phyloP scores from a whole-genome alignment of 2,329 filamentous ascomycete species.

The Fusarium longipes region DNA sequence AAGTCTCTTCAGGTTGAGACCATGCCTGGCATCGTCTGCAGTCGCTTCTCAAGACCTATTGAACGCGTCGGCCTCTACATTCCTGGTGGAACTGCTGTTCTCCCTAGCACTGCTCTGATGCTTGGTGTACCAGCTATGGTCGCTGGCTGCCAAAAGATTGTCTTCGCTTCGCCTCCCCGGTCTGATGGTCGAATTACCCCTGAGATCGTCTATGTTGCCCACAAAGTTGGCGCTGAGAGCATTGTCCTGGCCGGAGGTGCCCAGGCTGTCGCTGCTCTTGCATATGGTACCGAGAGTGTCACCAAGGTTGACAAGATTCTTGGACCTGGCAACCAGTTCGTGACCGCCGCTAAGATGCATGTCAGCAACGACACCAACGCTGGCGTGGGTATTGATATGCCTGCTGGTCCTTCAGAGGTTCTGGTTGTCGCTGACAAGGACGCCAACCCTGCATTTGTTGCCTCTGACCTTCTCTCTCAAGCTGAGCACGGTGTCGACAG shows the following conservation, averaged over 20 bases:
- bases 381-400: slow-evolving; percentile 97
- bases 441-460: slow-evolving; percentile 93
- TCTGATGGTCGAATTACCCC: slow-evolving; percentile 91
- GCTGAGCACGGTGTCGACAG: slow-evolving; percentile 97
- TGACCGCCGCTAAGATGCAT: slow-evolving; percentile 98
- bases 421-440: slow-evolving; percentile 92
- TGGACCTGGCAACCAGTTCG: slow-evolving; percentile 97
- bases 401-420: slow-evolving; percentile 94
- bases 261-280: slow-evolving; percentile 95
- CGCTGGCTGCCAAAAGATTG: slow-evolving; percentile 93
- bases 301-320: slow-evolving; percentile 99
- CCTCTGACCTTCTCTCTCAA: slow-evolving; percentile 92
- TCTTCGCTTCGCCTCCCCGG: slow-evolving; percentile 90
- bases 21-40: slow-evolving; percentile 97
- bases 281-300: slow-evolving; percentile 94
- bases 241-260: slow-evolving; percentile 96
- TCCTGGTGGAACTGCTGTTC: slow-evolving; percentile 94
- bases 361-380: slow-evolving; percentile 98
- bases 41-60: slow-evolving; percentile 90
- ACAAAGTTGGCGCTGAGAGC: slow-evolving; percentile 95
- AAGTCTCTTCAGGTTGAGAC: slow-evolving; percentile 89
- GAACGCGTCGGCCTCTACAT: slow-evolving; percentile 97
- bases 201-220: slow-evolving; percentile 96
- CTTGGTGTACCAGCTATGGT: slow-evolving; percentile 97
- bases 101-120: slow-evolving; percentile 97